Conservation (phyloP, 1,139 yeast species). For the Saccharomyces pastorianus region DNA sequence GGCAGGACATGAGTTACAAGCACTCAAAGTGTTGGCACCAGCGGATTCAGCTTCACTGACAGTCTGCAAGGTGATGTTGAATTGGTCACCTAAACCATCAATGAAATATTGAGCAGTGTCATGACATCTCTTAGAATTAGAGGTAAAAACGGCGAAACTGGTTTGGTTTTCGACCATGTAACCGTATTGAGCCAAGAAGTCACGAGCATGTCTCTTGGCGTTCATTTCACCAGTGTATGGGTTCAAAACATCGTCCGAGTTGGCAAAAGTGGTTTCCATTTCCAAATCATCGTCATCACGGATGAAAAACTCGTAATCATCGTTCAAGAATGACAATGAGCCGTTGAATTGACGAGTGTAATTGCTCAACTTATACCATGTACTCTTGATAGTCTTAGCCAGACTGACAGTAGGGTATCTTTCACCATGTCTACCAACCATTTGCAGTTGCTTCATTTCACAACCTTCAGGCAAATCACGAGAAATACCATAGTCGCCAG, state of each 20-base stretch:
- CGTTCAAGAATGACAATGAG: slow-evolving; percentile 33
- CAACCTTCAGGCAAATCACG: slow-evolving; percentile 34
- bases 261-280: slow-evolving; percentile 17
- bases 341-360: slow-evolving; percentile 27
- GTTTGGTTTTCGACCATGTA: slow-evolving; percentile 11
- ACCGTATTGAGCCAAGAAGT: slow-evolving; percentile 14
- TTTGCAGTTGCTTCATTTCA: slow-evolving; percentile 53
- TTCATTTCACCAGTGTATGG: slow-evolving; percentile 17
- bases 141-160: slow-evolving; percentile 15
- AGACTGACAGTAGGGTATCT: slow-evolving; percentile 45
- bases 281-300: slow-evolving; percentile 23
- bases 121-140: slow-evolving; percentile 21
- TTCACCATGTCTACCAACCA: slow-evolving; percentile 65
- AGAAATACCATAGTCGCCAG: slow-evolving; percentile 13
- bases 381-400: slow-evolving; percentile 22
- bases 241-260: slow-evolving; percentile 13
- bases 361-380: slow-evolving; percentile 25
- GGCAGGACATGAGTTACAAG: slow-evolving; percentile 10
- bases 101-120: slow-evolving; percentile 18
- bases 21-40: slow-evolving; percentile 39
- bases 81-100: slow-evolving; percentile 11
- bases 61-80: slow-evolving; percentile 11
- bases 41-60: slow-evolving; percentile 32
- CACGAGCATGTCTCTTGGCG: slow-evolving; percentile 20
- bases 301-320: slow-evolving; percentile 31